A percentile compares a stretch with the other conserved stretches of the same genome.
Conservation (phyloP, 1,284 basidiomycete species). For the Ceratobasidium sp. region DNA sequence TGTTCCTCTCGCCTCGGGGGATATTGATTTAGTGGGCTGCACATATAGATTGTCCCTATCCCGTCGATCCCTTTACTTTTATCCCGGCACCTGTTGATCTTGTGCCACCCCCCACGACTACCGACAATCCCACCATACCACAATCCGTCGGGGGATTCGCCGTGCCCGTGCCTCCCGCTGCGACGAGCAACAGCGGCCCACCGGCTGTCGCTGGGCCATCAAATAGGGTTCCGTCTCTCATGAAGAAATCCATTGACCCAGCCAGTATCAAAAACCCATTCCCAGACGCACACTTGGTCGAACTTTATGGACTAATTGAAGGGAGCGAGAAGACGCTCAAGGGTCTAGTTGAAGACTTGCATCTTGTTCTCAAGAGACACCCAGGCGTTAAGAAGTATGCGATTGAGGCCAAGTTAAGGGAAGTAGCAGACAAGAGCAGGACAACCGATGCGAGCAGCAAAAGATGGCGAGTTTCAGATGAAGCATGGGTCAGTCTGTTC, state of each 20-base stretch:
- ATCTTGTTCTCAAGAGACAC: slow-evolving; percentile 72
- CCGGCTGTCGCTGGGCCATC: slow-evolving; percentile 4
- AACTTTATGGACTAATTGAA: slow-evolving; percentile 44
- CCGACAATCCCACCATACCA: slow-evolving; percentile 49
- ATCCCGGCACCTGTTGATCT: slow-evolving; percentile 64
- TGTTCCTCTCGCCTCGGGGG: slow-evolving; percentile 16
- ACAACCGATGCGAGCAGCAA: slow-evolving; percentile 59
- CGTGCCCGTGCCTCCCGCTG: slow-evolving; percentile 59
- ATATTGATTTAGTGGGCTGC: not conserved
- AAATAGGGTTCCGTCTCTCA: slow-evolving; percentile 28
- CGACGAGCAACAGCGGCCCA: slow-evolving; percentile 14
- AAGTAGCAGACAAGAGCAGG: slow-evolving; percentile 73
- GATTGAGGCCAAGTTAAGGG: slow-evolving; percentile 81
- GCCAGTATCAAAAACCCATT: slow-evolving; percentile 45
- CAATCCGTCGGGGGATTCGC: slow-evolving; percentile 54
- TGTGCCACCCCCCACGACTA: slow-evolving; percentile 47
- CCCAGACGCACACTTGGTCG: slow-evolving; percentile 46
- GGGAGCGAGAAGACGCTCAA: slow-evolving; percentile 66
- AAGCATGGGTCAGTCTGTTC: slow-evolving; percentile 49
- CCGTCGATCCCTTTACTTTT: slow-evolving; percentile 83
- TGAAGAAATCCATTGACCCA: slow-evolving; percentile 26
- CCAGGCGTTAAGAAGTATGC: slow-evolving; percentile 79
- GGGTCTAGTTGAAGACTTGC: slow-evolving; percentile 77
- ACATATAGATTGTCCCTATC: slow-evolving; percentile 74
- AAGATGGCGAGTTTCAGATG: slow-evolving; percentile 74